Evolutionary conservation across 306 rosid species (phyloP), one percentile per base, ranked within the genome.

Genomic region (Pyrus communis): DNA sequence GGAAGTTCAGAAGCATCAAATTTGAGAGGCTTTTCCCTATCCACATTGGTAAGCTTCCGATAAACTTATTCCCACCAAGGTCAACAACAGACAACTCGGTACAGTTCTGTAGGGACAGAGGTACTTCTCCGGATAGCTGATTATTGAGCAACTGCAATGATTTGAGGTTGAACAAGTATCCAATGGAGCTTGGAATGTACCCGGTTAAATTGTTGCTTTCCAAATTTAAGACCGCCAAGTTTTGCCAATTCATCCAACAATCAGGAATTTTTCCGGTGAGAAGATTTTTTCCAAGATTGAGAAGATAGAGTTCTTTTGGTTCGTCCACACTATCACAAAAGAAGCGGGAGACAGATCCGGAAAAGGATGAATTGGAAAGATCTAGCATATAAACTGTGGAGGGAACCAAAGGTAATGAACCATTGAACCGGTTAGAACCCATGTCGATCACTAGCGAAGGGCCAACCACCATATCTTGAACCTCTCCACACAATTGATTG

Each of bases 401-500:
- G 55, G 79, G 77, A 62, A 78, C 40, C 13, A 31, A 0, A 17
- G 88, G 81, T 11, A 81, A 4, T 4, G 74, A 4, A 42, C 81
- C 83, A 66, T 2, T 71, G 67, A 75, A 78, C 22, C 27, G 64
- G 59, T 86, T 86, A 17, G 72, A 49, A 58, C 70, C 72, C 73
- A 86, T 69, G 55, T 42, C 45, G 45, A 49, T 49, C 17, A 11
- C 9, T 9, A 11, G 69, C 9, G 11, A 51, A 67, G 27, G 25
- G 22, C n/a, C 60, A 67, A 3, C 52, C 3, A 52, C n/a, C 9
- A 15, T n/a, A 73, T 38, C 31, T 22, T 33, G 51, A 78, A 74
- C 21, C 11, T 80, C 78, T 33, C 87, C 84, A 46, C 76, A 59
- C n/a, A 82, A 59, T 40, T 59, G 66, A 45, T 85, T 82, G 63